Percentiles rank a stretch among this genome's conserved stretches.
phyloP scores from a whole-genome alignment of 1,284 basidiomycete species.

The Leccinum fallax region DNA sequence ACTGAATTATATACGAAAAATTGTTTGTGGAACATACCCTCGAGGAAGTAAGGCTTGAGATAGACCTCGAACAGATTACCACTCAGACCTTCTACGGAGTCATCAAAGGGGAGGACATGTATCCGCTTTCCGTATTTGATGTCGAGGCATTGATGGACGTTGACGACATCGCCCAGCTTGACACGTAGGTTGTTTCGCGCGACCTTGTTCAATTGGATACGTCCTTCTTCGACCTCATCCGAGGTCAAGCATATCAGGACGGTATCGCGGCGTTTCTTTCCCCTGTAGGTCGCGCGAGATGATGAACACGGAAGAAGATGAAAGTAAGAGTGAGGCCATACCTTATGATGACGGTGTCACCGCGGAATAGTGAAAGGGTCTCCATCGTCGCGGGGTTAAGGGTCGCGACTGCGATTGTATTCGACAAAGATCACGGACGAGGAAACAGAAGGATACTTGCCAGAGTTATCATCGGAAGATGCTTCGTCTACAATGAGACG shows the following conservation, averaged over 20 bases:
- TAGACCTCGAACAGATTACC: constrained; percentile 99
- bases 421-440: constrained; percentile 4
- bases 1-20: constrained; percentile 5
- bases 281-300: constrained; percentile 46
- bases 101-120: constrained; percentile 96
- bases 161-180: constrained; percentile 95
- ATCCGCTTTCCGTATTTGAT: constrained; percentile 99
- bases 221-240: constrained; percentile 96
- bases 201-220: constrained; percentile 99
- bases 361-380: constrained; percentile 89
- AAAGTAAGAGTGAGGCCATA: constrained; percentile 38
- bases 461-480: constrained; percentile 90
- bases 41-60: constrained; percentile 99
- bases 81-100: constrained; percentile 96
- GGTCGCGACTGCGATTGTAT: constrained; percentile 70
- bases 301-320: constrained; percentile 4
- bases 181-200: constrained; percentile 98
- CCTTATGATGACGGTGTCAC: constrained; percentile 92
- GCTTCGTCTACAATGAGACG: constrained; percentile 94
- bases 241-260: constrained; percentile 95
- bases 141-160: constrained; percentile 94
- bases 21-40: constrained; percentile 54
- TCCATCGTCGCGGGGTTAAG: constrained; percentile 98
- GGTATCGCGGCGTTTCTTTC: constrained; percentile 95
- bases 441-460: constrained; percentile 42